Evolutionary conservation across 1,284 basidiomycete genomes (phyloP).

Genomic region (Malassezia restricta): DNA sequence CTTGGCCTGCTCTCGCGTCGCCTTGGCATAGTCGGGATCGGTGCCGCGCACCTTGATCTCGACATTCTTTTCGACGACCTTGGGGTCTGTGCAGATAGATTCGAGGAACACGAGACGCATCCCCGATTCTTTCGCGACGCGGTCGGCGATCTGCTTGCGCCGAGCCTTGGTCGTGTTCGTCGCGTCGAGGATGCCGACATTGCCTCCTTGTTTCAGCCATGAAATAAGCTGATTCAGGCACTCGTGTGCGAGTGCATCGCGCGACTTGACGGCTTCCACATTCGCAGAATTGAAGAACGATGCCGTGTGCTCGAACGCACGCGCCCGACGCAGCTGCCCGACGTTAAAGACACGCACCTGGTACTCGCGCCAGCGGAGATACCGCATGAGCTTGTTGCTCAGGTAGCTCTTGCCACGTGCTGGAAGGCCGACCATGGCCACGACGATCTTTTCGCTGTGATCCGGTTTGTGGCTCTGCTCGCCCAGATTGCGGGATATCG

Average conservation of each 20-base stretch:
- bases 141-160: constrained; percentile 63
- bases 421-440: constrained; percentile 68
- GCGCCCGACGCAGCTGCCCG: constrained; percentile 78
- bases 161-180: constrained; percentile 76
- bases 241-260: constrained; percentile 78
- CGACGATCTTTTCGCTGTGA: constrained; percentile 93
- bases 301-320: constrained; percentile 61
- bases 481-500: constrained; percentile 28
- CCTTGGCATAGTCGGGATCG: constrained; percentile 91
- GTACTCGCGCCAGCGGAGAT: constrained; percentile 75
- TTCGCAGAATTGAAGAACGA: constrained; percentile 84
- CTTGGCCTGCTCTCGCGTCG: constrained; percentile 71
- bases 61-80: constrained; percentile 84
- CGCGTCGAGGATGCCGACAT: constrained; percentile 96
- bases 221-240: constrained; percentile 85
- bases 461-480: constrained; percentile 78
- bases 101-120: constrained; percentile 86
- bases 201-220: constrained; percentile 83
- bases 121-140: constrained; percentile 78
- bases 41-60: constrained; percentile 88
- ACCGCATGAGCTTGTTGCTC: constrained; percentile 45
- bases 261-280: constrained; percentile 60
- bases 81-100: constrained; percentile 84
- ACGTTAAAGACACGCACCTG: constrained; percentile 98
- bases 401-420: constrained; percentile 44